phyloP scores from a whole-genome alignment of 148 eudicot genomes.

The Pouteria glomerata region DNA sequence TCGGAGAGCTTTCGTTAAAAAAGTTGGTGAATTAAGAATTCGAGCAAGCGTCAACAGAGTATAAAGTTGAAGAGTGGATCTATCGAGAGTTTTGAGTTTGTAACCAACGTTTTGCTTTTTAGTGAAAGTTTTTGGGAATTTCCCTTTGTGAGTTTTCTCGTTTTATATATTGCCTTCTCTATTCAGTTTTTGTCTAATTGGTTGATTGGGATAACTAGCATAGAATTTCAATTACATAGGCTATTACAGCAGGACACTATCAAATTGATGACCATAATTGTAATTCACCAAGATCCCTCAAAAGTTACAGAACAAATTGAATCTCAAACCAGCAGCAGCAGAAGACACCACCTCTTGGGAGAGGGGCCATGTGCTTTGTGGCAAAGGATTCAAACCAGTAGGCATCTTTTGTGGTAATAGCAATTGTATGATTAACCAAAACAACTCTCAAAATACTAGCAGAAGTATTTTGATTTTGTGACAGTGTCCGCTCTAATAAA shows the following conservation, averaged over 20 bases:
- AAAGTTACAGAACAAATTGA: not conserved
- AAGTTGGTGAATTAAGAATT: too few relatives aligned
- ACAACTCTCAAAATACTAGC: not conserved
- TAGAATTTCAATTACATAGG: not conserved
- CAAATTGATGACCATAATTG: not conserved
- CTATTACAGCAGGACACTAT: not conserved
- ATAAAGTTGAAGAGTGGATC: too few relatives aligned
- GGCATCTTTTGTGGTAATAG: not conserved
- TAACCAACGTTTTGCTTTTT: too few relatives aligned
- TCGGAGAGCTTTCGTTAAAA: too few relatives aligned
- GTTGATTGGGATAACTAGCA: not conserved
- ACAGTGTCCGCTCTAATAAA: not conserved
- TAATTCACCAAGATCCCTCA: not conserved
- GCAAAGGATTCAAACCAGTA: not conserved
- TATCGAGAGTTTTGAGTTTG: too few relatives aligned
- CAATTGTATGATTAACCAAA: not conserved
- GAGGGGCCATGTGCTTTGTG: not conserved
- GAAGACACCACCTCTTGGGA: not conserved
- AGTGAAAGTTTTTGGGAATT: too few relatives aligned
- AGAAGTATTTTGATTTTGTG: not conserved
- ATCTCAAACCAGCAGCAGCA: not conserved
- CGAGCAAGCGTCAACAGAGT: too few relatives aligned
- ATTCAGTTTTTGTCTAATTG: too few relatives aligned
- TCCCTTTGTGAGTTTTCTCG: too few relatives aligned
- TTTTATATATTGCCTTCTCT: too few relatives aligned